These are phyloP conservation scores for Brassica incana DNA, from an alignment of 345 rosid species.

Conservation along the genomic window DNA sequence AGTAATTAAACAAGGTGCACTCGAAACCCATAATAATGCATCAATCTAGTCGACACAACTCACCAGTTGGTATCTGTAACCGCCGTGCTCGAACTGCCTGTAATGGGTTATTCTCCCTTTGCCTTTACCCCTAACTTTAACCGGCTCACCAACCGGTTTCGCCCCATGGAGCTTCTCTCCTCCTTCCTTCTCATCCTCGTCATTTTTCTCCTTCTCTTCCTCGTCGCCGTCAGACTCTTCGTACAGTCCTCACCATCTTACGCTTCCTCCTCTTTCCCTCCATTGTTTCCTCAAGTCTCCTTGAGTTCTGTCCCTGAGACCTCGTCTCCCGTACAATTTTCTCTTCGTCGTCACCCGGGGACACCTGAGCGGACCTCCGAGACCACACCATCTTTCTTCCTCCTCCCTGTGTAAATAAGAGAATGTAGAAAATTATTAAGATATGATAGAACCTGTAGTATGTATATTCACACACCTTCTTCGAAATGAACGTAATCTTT, in stretches of 20 bases:
- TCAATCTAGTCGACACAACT: slow-evolving; percentile 30
- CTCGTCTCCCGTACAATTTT: slow-evolving; percentile 24
- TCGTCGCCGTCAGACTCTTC: slow-evolving; percentile 33
- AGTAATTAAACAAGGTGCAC: slow-evolving; percentile 2
- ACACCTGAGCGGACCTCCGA: not conserved
- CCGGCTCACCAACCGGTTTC: slow-evolving; percentile 64
- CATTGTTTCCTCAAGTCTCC: not conserved
- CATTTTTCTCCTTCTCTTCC: not conserved
- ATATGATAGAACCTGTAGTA: not conserved
- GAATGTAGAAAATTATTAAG: not conserved
- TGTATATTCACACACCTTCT: not conserved
- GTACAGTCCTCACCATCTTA: slow-evolving; percentile 15
- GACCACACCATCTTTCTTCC: not conserved
- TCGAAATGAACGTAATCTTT: not conserved
- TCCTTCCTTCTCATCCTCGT: slow-evolving; percentile 24
- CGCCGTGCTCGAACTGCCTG: slow-evolving; percentile 71
- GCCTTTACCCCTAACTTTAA: slow-evolving; percentile 76
- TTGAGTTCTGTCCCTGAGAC: slow-evolving; percentile 29
- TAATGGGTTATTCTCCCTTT: slow-evolving; percentile 64
- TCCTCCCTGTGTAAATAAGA: not conserved
- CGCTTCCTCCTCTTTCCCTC: slow-evolving; percentile 21
- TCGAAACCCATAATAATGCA: not conserved
- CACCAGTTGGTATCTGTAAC: slow-evolving; percentile 74
- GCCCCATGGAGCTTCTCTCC: slow-evolving; percentile 66
- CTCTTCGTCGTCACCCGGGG: not conserved